Percentiles rank a stretch among this genome's conserved stretches.
phyloP scores from a whole-genome alignment of 768 basidiomycete genomes.

The Nidularia pulvinata region DNA sequence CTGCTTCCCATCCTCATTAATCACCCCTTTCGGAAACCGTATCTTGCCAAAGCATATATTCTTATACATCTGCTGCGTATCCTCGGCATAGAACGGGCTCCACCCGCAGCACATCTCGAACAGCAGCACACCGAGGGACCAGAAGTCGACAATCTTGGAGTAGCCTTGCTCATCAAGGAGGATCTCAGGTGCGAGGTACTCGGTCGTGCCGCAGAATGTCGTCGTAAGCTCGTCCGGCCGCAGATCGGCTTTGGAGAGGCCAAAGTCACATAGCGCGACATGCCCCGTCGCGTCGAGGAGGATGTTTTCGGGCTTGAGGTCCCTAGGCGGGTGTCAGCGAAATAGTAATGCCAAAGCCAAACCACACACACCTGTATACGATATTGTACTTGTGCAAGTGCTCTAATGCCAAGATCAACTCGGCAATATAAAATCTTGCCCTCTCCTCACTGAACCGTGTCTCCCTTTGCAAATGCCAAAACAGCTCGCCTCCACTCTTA shows the following conservation, averaged over 20 bases:
- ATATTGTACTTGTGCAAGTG: slow-evolving; percentile 98
- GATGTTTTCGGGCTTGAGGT: slow-evolving; percentile 99
- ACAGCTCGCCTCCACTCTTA: slow-evolving; percentile 97
- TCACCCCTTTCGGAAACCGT: slow-evolving; percentile 95
- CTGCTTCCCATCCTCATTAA: slow-evolving; percentile 97
- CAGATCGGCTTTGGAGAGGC: slow-evolving; percentile 94
- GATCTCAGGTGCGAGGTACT: slow-evolving; percentile 99
- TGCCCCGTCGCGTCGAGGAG: slow-evolving; percentile 98
- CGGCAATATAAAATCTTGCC: slow-evolving; percentile 95
- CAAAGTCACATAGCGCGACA: slow-evolving; percentile 98
- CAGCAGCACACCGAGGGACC: slow-evolving; percentile 92
- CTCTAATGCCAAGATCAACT: slow-evolving; percentile 92
- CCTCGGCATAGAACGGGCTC: slow-evolving; percentile 99
- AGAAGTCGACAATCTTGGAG: slow-evolving; percentile 98
- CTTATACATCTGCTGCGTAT: slow-evolving; percentile 99
- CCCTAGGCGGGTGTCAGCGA: slow-evolving; percentile 39
- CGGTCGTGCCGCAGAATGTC: slow-evolving; percentile 98
- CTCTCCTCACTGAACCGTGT: slow-evolving; percentile 92
- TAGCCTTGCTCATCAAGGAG: slow-evolving; percentile 98
- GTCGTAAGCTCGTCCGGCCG: slow-evolving; percentile 96
- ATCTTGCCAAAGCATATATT: slow-evolving; percentile 99
- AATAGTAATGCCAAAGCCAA: slow-evolving; percentile 1
- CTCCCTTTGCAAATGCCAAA: slow-evolving; percentile 98
- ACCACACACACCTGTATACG: slow-evolving; percentile 72
- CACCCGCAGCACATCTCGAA: slow-evolving; percentile 99